phyloP scores from a whole-genome alignment of 306 rosid genomes.

The Acacia crassicarpa region DNA sequence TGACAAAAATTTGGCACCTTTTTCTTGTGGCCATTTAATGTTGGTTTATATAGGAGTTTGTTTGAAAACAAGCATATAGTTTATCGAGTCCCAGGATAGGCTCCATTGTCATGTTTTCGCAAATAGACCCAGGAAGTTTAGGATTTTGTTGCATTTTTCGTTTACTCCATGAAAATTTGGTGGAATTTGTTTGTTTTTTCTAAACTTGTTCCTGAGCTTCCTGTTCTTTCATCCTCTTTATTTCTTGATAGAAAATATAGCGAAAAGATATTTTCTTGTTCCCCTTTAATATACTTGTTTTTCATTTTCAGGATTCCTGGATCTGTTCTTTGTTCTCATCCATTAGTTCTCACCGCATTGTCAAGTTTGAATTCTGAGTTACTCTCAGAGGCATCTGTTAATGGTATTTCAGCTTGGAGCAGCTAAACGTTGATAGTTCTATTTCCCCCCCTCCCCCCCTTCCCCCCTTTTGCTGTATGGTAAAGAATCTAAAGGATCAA shows the following conservation, averaged over 20 bases:
- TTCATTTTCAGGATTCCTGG: constrained; percentile 83
- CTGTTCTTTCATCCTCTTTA: constrained; percentile 1
- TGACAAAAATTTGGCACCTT: background rate
- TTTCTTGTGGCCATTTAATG: background rate
- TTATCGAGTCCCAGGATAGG: constrained; percentile 3
- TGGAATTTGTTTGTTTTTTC: background rate
- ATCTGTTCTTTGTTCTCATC: constrained; percentile 85
- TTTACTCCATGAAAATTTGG: constrained; percentile 16
- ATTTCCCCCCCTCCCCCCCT: no score
- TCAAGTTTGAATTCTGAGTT: constrained; percentile 88
- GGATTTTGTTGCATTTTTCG: constrained; percentile 9
- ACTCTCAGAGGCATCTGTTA: constrained; percentile 96
- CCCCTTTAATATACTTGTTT: background rate
- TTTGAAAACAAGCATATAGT: background rate
- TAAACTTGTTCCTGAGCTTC: background rate
- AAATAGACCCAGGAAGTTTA: background rate
- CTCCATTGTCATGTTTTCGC: background rate
- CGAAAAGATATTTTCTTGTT: constrained; percentile 3
- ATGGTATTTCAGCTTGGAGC: constrained; percentile 57
- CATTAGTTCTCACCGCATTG: constrained; percentile 88
- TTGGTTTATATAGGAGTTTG: constrained; percentile 13
- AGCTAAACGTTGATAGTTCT: background rate
- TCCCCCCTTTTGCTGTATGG: background rate
- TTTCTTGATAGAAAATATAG: background rate
- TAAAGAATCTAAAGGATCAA: background rate